Conservation (phyloP, 2,329 filamentous ascomycete genomes). For the Microdochium trichocladiopsis region DNA sequence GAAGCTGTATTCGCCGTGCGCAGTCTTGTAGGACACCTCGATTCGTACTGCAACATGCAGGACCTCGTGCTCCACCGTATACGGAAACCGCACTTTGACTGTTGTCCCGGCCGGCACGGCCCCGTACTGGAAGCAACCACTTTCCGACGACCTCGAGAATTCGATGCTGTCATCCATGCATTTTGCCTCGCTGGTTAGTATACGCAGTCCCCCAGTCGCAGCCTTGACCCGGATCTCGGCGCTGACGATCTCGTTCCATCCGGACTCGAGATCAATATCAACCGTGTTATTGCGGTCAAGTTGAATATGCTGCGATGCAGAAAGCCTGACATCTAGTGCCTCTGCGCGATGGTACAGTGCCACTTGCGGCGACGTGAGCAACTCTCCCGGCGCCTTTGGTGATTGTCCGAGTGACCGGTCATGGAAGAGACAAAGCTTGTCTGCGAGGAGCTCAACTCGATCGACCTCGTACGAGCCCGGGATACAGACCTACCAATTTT, state of each 20-base stretch:
- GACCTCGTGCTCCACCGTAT: slow-evolving; percentile 73
- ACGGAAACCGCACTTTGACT: slow-evolving; percentile 65
- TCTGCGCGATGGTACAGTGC: slow-evolving; percentile 66
- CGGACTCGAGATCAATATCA: slow-evolving; percentile 65
- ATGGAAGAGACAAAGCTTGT: slow-evolving; percentile 58
- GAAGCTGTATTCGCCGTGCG: slow-evolving; percentile 57
- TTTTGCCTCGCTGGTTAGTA: slow-evolving; percentile 53
- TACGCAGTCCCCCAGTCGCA: slow-evolving; percentile 57
- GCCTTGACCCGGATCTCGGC: slow-evolving; percentile 57
- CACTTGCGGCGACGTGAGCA: slow-evolving; percentile 55
- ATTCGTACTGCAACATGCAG: slow-evolving; percentile 64
- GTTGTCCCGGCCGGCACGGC: slow-evolving; percentile 34
- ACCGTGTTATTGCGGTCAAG: slow-evolving; percentile 74
- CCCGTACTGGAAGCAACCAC: slow-evolving; percentile 44
- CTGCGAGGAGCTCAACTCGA: slow-evolving; percentile 57
- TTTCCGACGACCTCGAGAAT: slow-evolving; percentile 42
- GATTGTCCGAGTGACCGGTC: slow-evolving; percentile 51
- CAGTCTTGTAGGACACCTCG: slow-evolving; percentile 69
- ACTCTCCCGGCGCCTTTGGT: slow-evolving; percentile 34
- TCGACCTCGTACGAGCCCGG: slow-evolving; percentile 72
- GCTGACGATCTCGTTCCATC: slow-evolving; percentile 61
- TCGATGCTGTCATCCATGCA: slow-evolving; percentile 33
- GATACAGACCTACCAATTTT: slow-evolving; percentile 46
- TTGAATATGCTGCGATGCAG: slow-evolving; percentile 63
- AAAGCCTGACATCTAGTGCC: slow-evolving; percentile 62